These are phyloP conservation scores for Coniosporium tulheliwenetii DNA, from an alignment of 2,329 filamentous ascomycete genomes.

Conservation along the genomic window DNA sequence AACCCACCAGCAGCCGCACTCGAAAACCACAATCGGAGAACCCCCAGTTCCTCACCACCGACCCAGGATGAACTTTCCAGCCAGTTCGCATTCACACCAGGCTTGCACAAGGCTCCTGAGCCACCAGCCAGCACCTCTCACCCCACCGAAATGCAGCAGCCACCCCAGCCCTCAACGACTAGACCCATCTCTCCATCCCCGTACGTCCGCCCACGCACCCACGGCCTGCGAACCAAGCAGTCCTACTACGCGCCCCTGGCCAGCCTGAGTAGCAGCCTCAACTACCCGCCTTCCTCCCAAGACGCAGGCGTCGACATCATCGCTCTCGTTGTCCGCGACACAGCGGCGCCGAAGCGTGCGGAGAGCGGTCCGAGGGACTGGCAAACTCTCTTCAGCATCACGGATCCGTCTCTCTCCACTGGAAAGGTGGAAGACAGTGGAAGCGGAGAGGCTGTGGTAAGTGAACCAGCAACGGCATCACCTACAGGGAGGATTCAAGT, in stretches of 20 bases:
- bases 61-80: too few species aligned
- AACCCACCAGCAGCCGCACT: too few species aligned
- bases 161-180: background rate
- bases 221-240: constrained; percentile 23
- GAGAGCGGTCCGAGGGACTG: constrained; percentile 27
- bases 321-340: constrained; percentile 22
- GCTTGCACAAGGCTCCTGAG: too few species aligned
- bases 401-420: constrained; percentile 18
- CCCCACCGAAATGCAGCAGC: background rate
- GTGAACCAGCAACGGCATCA: constrained; percentile 2
- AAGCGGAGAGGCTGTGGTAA: background rate
- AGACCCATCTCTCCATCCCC: background rate
- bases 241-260: constrained; percentile 30
- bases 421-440: background rate
- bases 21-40: too few species aligned
- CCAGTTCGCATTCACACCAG: too few species aligned
- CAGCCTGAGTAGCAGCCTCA: constrained; percentile 21
- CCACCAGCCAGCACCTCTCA: too few species aligned
- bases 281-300: constrained; percentile 18
- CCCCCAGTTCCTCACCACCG: too few species aligned
- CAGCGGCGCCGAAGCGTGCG: constrained; percentile 18
- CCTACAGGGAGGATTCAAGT: constrained; percentile 9
- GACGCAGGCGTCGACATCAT: constrained; percentile 25
- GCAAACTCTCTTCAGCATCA: constrained; percentile 24
- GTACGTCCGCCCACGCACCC: constrained; percentile 3